Evolutionary conservation across 140 eudicot genomes (phyloP).

Genomic region (Senecio squalidus): DNA sequence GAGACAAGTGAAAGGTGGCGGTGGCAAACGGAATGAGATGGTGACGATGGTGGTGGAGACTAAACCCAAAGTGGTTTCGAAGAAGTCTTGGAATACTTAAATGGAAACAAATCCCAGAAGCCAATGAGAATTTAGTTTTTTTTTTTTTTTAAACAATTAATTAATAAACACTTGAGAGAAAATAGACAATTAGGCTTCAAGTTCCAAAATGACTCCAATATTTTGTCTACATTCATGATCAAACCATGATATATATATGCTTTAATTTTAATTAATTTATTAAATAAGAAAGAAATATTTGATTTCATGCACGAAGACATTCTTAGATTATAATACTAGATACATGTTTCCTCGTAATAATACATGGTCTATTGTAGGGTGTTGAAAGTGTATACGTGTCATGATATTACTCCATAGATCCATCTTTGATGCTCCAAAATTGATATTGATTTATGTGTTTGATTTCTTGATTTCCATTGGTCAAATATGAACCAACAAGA

Average conservation of each 20-base stretch:
- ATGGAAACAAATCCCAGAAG: slow-evolving; percentile 64
- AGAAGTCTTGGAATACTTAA: slow-evolving; percentile 7
- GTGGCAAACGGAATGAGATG: background rate
- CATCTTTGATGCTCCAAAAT: slow-evolving; percentile 22
- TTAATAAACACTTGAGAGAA: slow-evolving; percentile 13
- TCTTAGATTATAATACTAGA: slow-evolving; percentile 20
- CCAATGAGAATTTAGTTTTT: slow-evolving; percentile 60
- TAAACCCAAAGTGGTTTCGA: slow-evolving; percentile 5
- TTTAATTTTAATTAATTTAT: background rate
- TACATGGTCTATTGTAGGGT: slow-evolving; percentile 25
- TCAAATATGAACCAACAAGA: slow-evolving; percentile 21
- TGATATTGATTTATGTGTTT: slow-evolving; percentile 25
- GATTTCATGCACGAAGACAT: slow-evolving; percentile 18
- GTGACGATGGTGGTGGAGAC: slow-evolving; percentile 8
- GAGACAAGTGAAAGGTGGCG: slow-evolving; percentile 5
- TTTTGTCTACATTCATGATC: slow-evolving; percentile 19
- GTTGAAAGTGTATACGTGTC: slow-evolving; percentile 32
- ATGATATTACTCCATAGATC: slow-evolving; percentile 21
- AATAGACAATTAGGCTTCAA: slow-evolving; percentile 36
- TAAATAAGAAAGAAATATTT: background rate
- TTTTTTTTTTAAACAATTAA: slow-evolving; percentile 27
- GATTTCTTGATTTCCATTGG: slow-evolving; percentile 31
- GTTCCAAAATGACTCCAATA: slow-evolving; percentile 40
- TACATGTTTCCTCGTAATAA: slow-evolving; percentile 33
- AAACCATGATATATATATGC: slow-evolving; percentile 28